Base-by-base conservation (phyloP, 371 early-diverging fungal genomes). In the Chytridium lagenaria region DNA sequence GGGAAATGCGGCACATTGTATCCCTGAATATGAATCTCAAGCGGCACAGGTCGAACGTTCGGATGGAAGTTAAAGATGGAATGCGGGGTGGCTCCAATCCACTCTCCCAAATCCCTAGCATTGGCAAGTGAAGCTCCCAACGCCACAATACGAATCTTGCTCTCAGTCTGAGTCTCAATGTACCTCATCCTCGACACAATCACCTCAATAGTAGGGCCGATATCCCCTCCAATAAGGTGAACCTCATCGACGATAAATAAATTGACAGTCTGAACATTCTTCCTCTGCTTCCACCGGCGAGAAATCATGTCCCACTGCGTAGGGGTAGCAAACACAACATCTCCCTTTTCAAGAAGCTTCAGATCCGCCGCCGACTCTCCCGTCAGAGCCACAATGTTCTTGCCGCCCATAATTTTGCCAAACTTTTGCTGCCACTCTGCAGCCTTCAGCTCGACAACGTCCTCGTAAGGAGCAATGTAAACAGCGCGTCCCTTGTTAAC, bases 301-400 rank as follows among this genome's bases (percentile, higher is more conserved):
- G 99, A 97, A 28, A 98, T 81, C 68, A 93, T 91, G 85, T 99
- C 99, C 97, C 99, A 99, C 77, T 98, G 93, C n/a, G 90, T 88
- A 34, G 99, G 99, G 1, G 99, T 99, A 49, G 93, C 87, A 50
- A 98, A 84, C 33, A 99, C 90, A 12, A 99, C 83, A 83, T 97
- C 92, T 37, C 94, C 94, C 38, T 89, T 88, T 74, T 94, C 94
- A 37, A 98, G 67, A 7, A 94, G 84, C 77, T 93, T 92, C 74
- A 94, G 79, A 74, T 97, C 96, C 0, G 95, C 91, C 68, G 95
- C 93, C 0, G 92, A 90, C 77, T 99, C 99, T 31, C 99, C 99
- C 0, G 99, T 98, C 73, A 99, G 88, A 55, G 91, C 84, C 22
- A 93, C 95, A 65, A 96, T 85, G 33, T 83, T 87, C 85, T 95